These are phyloP conservation scores for Zostera marina DNA, from an alignment of 116 monocot genomes.

Conservation along the genomic window DNA sequence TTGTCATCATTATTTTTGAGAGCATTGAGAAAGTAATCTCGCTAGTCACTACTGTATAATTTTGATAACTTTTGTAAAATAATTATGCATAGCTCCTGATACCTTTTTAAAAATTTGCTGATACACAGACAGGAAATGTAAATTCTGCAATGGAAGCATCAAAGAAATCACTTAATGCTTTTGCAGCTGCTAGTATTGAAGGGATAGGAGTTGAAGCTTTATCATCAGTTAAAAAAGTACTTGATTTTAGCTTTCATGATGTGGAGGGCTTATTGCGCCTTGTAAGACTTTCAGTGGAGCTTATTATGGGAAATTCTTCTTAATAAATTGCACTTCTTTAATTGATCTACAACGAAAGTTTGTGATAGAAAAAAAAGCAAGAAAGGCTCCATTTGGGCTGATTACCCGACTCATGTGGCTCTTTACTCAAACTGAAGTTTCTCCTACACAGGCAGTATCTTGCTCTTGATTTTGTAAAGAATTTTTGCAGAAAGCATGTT, in stretches of 20 bases:
- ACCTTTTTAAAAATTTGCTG: neutral
- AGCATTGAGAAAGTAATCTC: no score
- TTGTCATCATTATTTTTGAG: no score
- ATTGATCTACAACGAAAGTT: neutral
- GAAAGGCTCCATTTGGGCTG: neutral
- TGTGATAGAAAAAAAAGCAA: neutral
- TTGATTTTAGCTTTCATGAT: constrained; percentile 73
- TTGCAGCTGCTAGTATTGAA: constrained; percentile 39
- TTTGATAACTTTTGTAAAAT: no score
- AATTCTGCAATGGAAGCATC: constrained; percentile 84
- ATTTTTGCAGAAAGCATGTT: constrained; percentile 9
- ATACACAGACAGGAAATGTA: constrained; percentile 47
- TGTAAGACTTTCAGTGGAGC: constrained; percentile 57
- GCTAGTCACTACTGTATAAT: no score
- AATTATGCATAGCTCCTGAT: neutral
- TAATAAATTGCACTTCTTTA: constrained; percentile 7
- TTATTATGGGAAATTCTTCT: constrained; percentile 20
- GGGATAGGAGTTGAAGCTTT: constrained; percentile 17
- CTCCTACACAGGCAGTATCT: neutral
- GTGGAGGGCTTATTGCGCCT: constrained; percentile 63
- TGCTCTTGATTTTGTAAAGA: constrained; percentile 8
- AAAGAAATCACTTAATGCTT: constrained; percentile 54
- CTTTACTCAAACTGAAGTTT: neutral
- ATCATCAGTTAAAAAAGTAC: constrained; percentile 49
- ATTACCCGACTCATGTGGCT: neutral